Conservation (phyloP, 257 asterid genomes). For the Solanum chaucha region DNA sequence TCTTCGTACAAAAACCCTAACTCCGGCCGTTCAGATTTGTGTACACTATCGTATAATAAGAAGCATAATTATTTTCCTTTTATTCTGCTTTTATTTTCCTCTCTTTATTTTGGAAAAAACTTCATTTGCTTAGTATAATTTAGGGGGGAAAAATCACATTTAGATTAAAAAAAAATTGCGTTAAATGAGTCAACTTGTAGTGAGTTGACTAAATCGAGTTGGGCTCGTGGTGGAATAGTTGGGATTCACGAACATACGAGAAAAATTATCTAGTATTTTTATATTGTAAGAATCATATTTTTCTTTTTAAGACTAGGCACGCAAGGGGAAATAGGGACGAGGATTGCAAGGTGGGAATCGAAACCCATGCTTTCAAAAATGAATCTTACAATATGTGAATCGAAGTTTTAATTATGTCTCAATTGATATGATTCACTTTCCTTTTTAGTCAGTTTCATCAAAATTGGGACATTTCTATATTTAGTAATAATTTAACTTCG, state of each 20-base stretch:
- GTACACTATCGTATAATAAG: neutral
- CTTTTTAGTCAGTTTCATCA: neutral
- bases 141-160: neutral
- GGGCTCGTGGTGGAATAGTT: neutral
- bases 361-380: neutral
- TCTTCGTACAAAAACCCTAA: neutral
- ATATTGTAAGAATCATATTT: neutral
- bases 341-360: neutral
- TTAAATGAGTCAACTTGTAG: neutral
- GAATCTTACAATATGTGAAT: neutral
- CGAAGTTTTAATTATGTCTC: neutral
- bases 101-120: neutral
- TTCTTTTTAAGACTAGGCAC: neutral
- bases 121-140: neutral
- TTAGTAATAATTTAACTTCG: neutral
- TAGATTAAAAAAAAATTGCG: too few species aligned
- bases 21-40: neutral
- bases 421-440: too few species aligned
- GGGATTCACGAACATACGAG: neutral
- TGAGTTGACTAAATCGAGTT: neutral
- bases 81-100: neutral
- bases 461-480: too few species aligned
- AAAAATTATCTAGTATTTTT: too few species aligned
- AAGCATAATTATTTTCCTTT: neutral
- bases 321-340: neutral